Conservation (phyloP, 495 filamentous ascomycete species). For the Annulohypoxylon maeteangense region DNA sequence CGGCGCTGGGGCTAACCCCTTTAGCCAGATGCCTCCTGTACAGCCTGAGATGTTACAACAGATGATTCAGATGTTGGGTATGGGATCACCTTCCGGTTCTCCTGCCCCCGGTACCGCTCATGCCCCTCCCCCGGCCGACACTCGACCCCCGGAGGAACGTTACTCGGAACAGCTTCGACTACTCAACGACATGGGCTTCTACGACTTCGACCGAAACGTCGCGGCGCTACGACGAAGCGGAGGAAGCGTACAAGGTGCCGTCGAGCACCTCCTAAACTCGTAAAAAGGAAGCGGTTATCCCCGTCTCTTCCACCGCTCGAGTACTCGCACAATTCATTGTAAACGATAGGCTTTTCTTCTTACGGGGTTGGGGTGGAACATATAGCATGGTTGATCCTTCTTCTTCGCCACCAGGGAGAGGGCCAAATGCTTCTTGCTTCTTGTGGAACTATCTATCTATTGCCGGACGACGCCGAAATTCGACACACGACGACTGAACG, state of each 20-base stretch:
- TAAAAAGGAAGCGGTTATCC: conserved; percentile 9
- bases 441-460: too few relatives aligned
- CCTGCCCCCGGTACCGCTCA: conserved; percentile 59
- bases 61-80: conserved; percentile 52
- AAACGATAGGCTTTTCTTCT: conserved; percentile 5
- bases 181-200: conserved; percentile 99
- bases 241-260: conserved; percentile 93
- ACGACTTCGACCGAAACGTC: conserved; percentile 93
- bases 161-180: conserved; percentile 92
- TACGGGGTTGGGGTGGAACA: conserved; percentile 5
- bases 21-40: conserved; percentile 31
- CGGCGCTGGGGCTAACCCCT: conserved; percentile 33
- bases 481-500: conserved; percentile 34
- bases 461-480: conserved; percentile 6
- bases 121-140: conserved; percentile 73
- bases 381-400: conserved; percentile 3
- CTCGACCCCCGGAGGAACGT: conserved; percentile 88
- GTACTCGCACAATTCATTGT: not conserved
- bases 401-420: not conserved
- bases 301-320: not conserved
- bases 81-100: conserved; percentile 50
- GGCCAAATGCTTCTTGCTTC: not conserved
- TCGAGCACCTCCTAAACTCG: conserved; percentile 75
- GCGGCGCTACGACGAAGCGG: conserved; percentile 87
- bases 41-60: conserved; percentile 59